Base-by-base conservation (phyloP, 306 rosid species). In the Cercis canadensis region DNA sequence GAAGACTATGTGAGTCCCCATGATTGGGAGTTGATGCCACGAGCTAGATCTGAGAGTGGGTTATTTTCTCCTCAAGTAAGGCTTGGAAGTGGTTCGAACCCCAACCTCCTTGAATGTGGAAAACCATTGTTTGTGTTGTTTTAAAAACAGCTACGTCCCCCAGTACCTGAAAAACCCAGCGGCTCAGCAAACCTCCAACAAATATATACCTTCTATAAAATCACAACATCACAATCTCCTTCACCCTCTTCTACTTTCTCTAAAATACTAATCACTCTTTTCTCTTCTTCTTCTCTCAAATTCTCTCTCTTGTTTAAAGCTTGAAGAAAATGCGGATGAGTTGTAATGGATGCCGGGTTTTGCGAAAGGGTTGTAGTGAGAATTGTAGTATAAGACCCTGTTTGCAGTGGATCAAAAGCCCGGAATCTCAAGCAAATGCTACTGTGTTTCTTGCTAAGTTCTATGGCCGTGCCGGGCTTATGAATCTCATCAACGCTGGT, bases 401-500 rank as follows among this genome's bases (percentile, higher is more conserved):
- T 53, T 74, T 94, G 86, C 81, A 84, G 19, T 94, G 99, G 99
- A 89, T 94, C 73, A 86, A 94, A 57, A 83, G 75, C 58, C 85
- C 97, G 0, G 90, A 91, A 9, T 89, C 99, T 8, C 99, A 94
- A 33, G 96, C 96, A 3, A 89, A 94, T 81, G 99, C 96, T 3
- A 94, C 99, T 34, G 85, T 94, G 5, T 94, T 94, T 46, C 96
- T 94, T 2, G 97, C 99, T 19, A 94, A 94, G 83, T 94, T 94
- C 54, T 94, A 91, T 53, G 99, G 99, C 77, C 99, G 99, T 4
- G 99, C 97, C 11, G 99, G 99, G 1, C 99, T 94, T 57, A 84
- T 87, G 81, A 89, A 94, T 49, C 97, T 94, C 71, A 71, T 94
- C 87, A 89, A 85, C 92, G 89, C 99, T 29, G 92, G 87, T 0